These are phyloP conservation scores for Fusarium robinianum DNA, from an alignment of 2,329 filamentous ascomycete species.

Conservation along the genomic window DNA sequence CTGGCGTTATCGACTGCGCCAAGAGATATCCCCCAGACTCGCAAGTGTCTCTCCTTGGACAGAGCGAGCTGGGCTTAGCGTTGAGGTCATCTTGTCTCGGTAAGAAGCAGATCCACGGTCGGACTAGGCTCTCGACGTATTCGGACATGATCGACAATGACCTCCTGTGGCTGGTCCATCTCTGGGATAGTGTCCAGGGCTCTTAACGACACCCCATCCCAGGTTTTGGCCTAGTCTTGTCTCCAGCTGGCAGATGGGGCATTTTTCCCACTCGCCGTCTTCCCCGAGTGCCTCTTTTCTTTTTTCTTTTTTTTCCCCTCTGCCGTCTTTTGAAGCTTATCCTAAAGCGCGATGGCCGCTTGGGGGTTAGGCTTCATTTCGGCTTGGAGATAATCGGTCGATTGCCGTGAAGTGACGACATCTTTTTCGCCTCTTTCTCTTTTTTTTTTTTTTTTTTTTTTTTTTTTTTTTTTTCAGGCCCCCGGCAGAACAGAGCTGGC, in stretches of 20 bases:
- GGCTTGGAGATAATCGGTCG: conserved; percentile 31
- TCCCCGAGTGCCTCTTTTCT: conserved; percentile 17
- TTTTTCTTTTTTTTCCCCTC: conserved; percentile 7
- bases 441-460: conserved; percentile 13
- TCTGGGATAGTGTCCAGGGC: conserved; percentile 14
- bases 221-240: not conserved
- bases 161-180: conserved; percentile 17
- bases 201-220: conserved; percentile 28
- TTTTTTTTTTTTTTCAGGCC: not conserved
- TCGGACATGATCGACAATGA: conserved; percentile 34
- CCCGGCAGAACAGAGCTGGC: not conserved
- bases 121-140: conserved; percentile 27
- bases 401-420: conserved; percentile 30
- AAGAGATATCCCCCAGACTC: conserved; percentile 39
- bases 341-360: conserved; percentile 22
- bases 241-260: conserved; percentile 9
- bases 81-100: conserved; percentile 22
- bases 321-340: conserved; percentile 19
- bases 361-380: conserved; percentile 32
- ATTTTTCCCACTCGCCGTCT: conserved; percentile 11
- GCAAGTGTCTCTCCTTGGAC: conserved; percentile 11
- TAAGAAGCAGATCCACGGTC: conserved; percentile 21
- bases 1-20: conserved; percentile 27
- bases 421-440: not conserved
- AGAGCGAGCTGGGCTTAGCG: conserved; percentile 15